Conservation (phyloP, 768 basidiomycete genomes). For the Wakefieldia striispora region DNA sequence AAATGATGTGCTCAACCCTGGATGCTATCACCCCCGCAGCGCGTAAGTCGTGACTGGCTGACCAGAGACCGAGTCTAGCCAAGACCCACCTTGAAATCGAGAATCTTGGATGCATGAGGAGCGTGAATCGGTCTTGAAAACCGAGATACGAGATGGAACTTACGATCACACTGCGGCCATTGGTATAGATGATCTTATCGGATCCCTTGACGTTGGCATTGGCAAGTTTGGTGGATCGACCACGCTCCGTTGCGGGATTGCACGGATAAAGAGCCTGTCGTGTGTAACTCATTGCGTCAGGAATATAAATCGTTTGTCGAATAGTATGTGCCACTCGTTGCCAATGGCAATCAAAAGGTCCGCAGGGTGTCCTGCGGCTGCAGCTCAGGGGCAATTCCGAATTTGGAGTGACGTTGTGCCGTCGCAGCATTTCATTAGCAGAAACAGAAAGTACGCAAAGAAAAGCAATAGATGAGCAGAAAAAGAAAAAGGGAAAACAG, state of each 20-base stretch:
- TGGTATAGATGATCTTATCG: constrained; percentile 82
- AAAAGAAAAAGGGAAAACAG: constrained; percentile 2
- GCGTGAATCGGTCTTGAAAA: neutral
- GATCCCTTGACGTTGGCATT: constrained; percentile 47
- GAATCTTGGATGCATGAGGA: constrained; percentile 59
- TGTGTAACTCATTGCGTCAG: constrained; percentile 47
- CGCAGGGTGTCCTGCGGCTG: constrained; percentile 9
- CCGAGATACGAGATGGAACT: constrained; percentile 32
- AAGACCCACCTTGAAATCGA: constrained; percentile 70
- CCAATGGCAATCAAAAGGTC: neutral
- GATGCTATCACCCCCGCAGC: constrained; percentile 57
- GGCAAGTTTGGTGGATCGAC: constrained; percentile 69
- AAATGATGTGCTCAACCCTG: constrained; percentile 61
- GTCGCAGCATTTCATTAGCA: too few relatives aligned
- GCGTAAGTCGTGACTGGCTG: neutral
- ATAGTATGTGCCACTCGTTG: neutral
- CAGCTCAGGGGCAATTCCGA: constrained; percentile 20
- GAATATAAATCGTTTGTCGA: neutral
- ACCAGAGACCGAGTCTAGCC: neutral
- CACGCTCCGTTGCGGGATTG: constrained; percentile 67
- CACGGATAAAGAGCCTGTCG: constrained; percentile 56
- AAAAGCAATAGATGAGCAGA: constrained; percentile 14
- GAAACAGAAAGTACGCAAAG: neutral
- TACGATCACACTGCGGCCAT: constrained; percentile 83
- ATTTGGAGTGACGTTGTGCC: constrained; percentile 2